phyloP scores from a whole-genome alignment of 257 asterid species.

The Datura wrightii region DNA sequence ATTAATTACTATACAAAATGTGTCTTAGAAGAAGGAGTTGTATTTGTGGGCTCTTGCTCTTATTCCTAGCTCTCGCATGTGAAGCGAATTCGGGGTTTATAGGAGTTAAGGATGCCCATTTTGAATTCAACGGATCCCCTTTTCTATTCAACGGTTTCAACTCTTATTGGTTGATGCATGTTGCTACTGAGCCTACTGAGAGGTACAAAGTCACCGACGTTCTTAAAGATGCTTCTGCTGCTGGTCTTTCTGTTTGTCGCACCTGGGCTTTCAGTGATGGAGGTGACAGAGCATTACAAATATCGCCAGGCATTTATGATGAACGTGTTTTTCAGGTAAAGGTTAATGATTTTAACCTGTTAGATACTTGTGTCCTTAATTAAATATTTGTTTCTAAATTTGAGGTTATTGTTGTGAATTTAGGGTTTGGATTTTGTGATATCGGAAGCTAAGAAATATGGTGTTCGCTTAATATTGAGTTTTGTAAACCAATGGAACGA shows the following conservation, averaged over 20 bases:
- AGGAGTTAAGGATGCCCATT: neutral
- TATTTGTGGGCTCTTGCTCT: neutral
- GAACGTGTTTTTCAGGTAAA: constrained; percentile 29
- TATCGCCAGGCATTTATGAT: constrained; percentile 20
- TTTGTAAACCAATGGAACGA: constrained; percentile 22
- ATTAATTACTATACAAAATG: neutral
- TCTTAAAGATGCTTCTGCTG: neutral
- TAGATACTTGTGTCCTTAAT: no score
- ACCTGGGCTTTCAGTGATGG: constrained; percentile 32
- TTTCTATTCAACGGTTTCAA: constrained; percentile 31
- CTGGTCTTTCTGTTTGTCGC: constrained; percentile 27
- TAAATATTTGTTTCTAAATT: no score
- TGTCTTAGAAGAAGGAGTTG: neutral
- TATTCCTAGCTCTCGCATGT: neutral
- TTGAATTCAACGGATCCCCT: constrained; percentile 18
- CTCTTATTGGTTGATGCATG: constrained; percentile 32
- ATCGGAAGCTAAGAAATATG: constrained; percentile 23
- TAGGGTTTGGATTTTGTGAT: constrained; percentile 24
- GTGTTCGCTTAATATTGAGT: constrained; percentile 20
- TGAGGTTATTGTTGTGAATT: neutral
- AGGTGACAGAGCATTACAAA: constrained; percentile 15
- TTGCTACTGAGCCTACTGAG: constrained; percentile 18
- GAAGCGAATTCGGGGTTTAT: neutral
- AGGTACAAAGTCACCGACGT: neutral
- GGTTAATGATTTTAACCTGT: no score